Base-by-base conservation (phyloP, 345 rosid species). In the Gossypium mustelinum region DNA sequence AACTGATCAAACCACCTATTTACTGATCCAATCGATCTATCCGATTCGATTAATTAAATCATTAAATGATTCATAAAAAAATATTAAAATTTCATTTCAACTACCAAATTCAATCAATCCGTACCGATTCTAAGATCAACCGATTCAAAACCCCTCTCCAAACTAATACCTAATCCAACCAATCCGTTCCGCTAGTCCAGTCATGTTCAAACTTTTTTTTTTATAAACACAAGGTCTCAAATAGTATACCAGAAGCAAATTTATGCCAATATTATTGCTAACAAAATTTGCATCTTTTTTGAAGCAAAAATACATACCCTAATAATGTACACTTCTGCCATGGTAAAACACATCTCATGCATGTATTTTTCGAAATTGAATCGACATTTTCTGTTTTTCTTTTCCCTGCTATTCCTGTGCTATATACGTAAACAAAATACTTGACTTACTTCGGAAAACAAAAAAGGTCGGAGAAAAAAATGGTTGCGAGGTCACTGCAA, bases 301-400 rank as follows among this genome's bases (percentile, higher is more conserved):
- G 41, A 50, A 18, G 58, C 39, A 74, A 75, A 83, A 84, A 73
- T 85, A 65, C 92, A 87, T 87, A 90, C 87, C 85, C 85, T 87
- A 86, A 82, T 84, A 84, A 90, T 89, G 86, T 94, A 92, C 98
- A 92, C 29, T 80, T 85, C 60, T 75, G n/a, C 45, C 80, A 57
- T 75, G 74, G 22, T 77, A 80, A 34, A 78, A 84, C 62, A 84
- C 27, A 80, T 65, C 79, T 81, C 81, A 12, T 63, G 71, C 79
- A 68, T 77, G 58, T 77, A 75, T 80, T 72, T 34, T 78, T 75
- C 61, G 57, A 48, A 71, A 82, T 78, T 70, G 67, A 76, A 82
- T 70, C 72, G 76, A 54, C 74, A 51, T 16, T n/a, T 55, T 34
- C 41, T 34, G 41, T 34, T 34, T 18, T 71, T 68, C 70, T 72